Conservation (phyloP, 208 protist genomes). For the Acanthamoeba divionensis region DNA sequence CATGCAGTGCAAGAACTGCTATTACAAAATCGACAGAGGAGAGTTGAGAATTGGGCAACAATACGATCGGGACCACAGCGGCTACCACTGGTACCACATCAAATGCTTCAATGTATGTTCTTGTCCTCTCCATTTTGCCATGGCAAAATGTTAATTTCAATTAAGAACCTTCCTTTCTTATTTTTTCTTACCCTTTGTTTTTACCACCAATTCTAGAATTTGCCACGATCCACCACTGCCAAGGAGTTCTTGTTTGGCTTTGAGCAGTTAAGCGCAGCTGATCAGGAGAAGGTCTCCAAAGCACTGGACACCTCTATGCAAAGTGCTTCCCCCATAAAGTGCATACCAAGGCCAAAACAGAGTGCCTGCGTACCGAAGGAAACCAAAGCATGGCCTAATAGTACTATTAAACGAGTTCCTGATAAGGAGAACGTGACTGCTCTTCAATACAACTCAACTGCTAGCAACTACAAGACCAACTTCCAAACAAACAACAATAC, state of each 20-base stretch:
- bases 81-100: conserved; percentile 35
- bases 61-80: conserved; percentile 47
- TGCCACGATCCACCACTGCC: neutral
- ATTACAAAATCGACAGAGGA: too few relatives aligned
- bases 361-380: too few relatives aligned
- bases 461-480: too few relatives aligned
- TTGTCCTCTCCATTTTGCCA: neutral
- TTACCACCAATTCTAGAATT: neutral
- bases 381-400: too few relatives aligned
- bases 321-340: too few relatives aligned
- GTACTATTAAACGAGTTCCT: too few relatives aligned
- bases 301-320: too few relatives aligned
- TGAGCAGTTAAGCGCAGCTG: neutral
- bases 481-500: too few relatives aligned
- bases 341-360: too few relatives aligned
- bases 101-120: neutral
- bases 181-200: neutral
- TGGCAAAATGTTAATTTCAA: neutral
- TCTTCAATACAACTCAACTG: too few relatives aligned
- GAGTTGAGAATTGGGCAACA: conserved; percentile 9
- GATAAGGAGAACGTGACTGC: too few relatives aligned
- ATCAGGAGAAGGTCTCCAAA: neutral
- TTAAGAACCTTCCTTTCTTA: neutral
- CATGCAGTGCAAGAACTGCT: too few relatives aligned
- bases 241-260: conserved; percentile 25